These are phyloP conservation scores for Chlamydomonas sp. DNA, from an alignment of 139 green algal species.

Conservation along the genomic window DNA sequence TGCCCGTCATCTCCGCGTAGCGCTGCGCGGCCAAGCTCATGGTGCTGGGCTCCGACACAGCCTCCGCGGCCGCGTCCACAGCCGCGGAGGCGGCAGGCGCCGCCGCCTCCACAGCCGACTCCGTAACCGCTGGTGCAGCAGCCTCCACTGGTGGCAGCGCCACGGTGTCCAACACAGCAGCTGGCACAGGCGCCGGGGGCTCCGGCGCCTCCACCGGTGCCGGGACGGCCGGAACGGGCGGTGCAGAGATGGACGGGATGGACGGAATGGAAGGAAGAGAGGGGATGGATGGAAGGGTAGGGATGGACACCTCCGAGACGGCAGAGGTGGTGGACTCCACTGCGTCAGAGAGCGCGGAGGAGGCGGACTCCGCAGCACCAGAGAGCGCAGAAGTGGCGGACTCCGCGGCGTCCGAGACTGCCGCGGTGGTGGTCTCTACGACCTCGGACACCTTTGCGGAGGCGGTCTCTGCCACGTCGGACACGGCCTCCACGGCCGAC, in stretches of 20 bases:
- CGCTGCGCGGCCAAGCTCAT: slow-evolving; percentile 22
- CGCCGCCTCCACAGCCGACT: not conserved
- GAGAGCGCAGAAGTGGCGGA: not conserved
- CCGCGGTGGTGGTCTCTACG: not conserved
- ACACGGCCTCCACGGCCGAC: not conserved
- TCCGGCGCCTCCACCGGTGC: not conserved
- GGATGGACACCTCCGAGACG: too few species aligned
- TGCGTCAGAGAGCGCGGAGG: too few species aligned
- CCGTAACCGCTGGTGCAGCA: too few species aligned
- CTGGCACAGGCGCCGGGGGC: too few species aligned
- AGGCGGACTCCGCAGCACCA: not conserved
- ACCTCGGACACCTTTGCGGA: not conserved
- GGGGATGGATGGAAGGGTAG: too few species aligned
- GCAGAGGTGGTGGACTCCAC: too few species aligned
- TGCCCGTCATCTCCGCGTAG: slow-evolving; percentile 35
- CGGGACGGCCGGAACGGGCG: not conserved
- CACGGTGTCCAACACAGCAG: not conserved
- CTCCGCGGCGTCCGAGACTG: not conserved
- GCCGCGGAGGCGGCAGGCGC: not conserved
- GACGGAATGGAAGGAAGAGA: too few species aligned
- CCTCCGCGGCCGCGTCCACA: not conserved
- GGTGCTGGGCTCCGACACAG: not conserved
- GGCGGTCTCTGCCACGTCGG: not conserved
- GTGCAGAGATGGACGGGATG: too few species aligned
- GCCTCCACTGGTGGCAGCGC: too few species aligned